These are phyloP conservation scores for Malus fusca DNA, from an alignment of 306 rosid genomes.

Conservation along the genomic window DNA sequence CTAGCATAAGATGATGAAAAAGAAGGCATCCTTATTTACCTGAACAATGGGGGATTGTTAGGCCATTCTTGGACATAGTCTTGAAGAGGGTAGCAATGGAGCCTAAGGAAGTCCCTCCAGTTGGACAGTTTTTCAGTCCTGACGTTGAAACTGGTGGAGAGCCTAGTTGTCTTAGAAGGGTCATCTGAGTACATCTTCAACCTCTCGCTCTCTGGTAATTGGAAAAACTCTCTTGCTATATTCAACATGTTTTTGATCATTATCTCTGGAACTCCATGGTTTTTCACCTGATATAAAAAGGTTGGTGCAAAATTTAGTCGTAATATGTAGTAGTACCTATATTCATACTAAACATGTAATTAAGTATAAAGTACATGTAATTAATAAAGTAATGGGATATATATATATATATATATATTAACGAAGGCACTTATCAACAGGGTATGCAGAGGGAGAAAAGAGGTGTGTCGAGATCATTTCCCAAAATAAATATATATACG, in stretches of 20 bases:
- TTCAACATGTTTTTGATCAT: not conserved
- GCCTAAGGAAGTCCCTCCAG: conserved; percentile 50
- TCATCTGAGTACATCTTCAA: conserved; percentile 46
- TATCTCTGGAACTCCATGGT: conserved; percentile 33
- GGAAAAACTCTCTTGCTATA: conserved; percentile 32
- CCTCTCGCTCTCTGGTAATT: conserved; percentile 40
- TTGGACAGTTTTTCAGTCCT: conserved; percentile 35
- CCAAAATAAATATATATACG: too few species aligned
- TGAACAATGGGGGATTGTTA: conserved; percentile 33
- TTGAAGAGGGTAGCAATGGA: conserved; percentile 42
- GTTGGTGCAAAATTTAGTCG: not conserved
- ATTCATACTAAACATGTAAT: not conserved
- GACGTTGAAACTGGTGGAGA: conserved; percentile 53
- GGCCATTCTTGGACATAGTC: conserved; percentile 43
- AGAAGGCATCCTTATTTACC: conserved; percentile 9
- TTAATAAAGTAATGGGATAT: too few species aligned
- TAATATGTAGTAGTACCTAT: too few species aligned
- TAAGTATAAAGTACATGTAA: too few species aligned
- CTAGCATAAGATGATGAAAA: not conserved
- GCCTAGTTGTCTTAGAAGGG: conserved; percentile 39
- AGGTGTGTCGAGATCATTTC: too few species aligned
- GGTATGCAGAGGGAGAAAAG: too few species aligned
- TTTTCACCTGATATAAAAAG: conserved; percentile 23
- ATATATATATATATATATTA: too few species aligned
- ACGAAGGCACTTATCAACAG: too few species aligned